phyloP scores from a whole-genome alignment of 768 basidiomycete genomes.

The Russula foetens region DNA sequence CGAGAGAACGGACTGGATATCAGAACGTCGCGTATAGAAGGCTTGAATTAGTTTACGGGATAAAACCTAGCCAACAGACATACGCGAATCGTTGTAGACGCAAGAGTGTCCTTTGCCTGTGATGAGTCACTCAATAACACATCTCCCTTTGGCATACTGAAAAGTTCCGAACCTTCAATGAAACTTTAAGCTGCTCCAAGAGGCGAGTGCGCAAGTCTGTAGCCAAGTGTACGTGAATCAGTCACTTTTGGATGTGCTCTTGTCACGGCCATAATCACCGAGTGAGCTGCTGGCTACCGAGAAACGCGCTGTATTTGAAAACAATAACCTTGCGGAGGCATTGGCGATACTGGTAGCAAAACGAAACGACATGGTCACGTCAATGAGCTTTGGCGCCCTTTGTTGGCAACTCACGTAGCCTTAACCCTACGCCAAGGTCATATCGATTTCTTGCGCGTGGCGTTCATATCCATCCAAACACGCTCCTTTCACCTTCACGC shows the following conservation, averaged over 20 bases:
- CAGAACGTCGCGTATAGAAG: background rate
- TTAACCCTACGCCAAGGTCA: conserved; percentile 4
- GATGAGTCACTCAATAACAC: background rate
- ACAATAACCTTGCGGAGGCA: background rate
- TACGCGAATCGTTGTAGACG: conserved; percentile 49
- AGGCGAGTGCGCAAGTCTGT: conserved; percentile 49
- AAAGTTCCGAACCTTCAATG: conserved; percentile 52
- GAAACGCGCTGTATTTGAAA: background rate
- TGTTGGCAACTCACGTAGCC: background rate
- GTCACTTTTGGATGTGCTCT: background rate
- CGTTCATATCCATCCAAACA: too few relatives aligned
- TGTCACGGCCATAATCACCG: background rate
- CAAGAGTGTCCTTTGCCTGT: conserved; percentile 48
- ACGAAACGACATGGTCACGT: background rate
- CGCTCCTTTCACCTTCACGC: too few relatives aligned
- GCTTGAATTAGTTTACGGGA: background rate
- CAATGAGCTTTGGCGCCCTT: background rate
- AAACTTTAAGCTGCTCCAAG: conserved; percentile 45
- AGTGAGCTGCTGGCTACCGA: background rate
- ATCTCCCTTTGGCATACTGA: background rate
- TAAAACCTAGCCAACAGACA: background rate
- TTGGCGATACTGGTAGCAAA: background rate
- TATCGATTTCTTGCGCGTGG: background rate
- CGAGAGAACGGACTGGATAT: conserved; percentile 51
- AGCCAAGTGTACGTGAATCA: background rate